Evolutionary conservation across 2,329 filamentous ascomycete genomes (phyloP), one percentile per base, ranked within the genome.

Genomic region (Botrytis medusae): DNA sequence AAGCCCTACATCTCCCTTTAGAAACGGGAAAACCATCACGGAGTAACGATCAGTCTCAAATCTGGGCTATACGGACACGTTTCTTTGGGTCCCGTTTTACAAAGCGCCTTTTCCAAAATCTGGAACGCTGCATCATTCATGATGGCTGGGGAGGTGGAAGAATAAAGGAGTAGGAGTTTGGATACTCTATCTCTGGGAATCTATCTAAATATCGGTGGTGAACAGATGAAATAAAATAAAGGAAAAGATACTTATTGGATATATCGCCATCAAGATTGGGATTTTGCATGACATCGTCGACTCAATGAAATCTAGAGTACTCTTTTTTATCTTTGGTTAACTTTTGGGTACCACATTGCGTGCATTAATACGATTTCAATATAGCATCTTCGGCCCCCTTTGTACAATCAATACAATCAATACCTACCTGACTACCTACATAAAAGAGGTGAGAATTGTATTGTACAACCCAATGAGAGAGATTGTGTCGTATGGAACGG

Each of bases 131-230:
- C 48, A 42, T 29, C 48, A 54, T 68, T 42, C 34, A 68, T 68
- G 18, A 42, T 68, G 64, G 64, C 64, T 68, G 64, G 48, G 42
- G 42, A 64, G n/a, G 61, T 20, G 22, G 14, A 46, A 54, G 64
- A 40, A 68, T 40, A 54, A 68, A 68, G 64, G 64, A 54, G 46
- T 29, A 25, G 22, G 46, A 46, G n/a, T 25, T 64, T 46, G 40
- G 22, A 29, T n/a, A 29, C 7, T 18, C 20, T 16, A 14, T 9
- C 25, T 46, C 8, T 65, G 32, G 29, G 20, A 51, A 65, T 67
- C 18, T 67, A 67, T n/a, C 44, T 40, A 8, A 8, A 44, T 20
- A 32, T 8, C 37, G 37, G 14, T 20, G 12, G 44, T 37, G 63
- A 51, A 51, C 22, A n/a, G 44, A 67, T 51, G 63, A 37, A 46